phyloP scores from a whole-genome alignment of 352 stramenopile genomes.

The Globisporangium spiculum region DNA sequence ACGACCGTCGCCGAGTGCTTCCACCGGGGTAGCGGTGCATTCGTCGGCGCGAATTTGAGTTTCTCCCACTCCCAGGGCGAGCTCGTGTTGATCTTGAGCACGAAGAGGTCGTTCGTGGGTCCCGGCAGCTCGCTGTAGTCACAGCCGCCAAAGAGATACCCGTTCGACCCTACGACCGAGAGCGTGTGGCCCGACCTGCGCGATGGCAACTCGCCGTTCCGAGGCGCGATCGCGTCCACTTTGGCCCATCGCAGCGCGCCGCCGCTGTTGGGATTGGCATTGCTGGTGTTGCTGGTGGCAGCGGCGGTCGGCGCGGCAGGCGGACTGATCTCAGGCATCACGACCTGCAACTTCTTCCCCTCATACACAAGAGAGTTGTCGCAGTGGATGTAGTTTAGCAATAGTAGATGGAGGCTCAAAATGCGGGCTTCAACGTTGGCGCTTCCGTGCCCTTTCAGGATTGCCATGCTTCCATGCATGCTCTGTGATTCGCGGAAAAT shows the following conservation, averaged over 20 bases:
- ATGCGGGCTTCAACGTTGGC: background rate
- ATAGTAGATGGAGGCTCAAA: background rate
- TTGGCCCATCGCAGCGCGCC: conserved; percentile 53
- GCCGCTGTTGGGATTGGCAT: conserved; percentile 4
- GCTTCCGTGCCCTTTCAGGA: conserved; percentile 2
- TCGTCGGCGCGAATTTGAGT: conserved; percentile 34
- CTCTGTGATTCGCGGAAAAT: conserved; percentile 6
- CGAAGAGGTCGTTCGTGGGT: conserved; percentile 92
- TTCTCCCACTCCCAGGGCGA: conserved; percentile 73
- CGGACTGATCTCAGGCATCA: conserved; percentile 5
- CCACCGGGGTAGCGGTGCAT: conserved; percentile 62
- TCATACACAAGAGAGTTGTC: background rate
- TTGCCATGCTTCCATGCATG: background rate
- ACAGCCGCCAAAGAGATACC: conserved; percentile 93
- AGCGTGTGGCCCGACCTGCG: conserved; percentile 93
- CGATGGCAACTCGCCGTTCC: conserved; percentile 83
- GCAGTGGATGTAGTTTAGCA: too few relatives aligned
- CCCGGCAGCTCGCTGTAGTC: conserved; percentile 86
- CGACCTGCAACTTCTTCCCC: background rate
- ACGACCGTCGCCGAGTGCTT: conserved; percentile 91
- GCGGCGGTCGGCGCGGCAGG: background rate
- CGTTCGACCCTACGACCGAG: conserved; percentile 85
- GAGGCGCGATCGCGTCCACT: conserved; percentile 41
- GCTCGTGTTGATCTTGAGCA: conserved; percentile 86
- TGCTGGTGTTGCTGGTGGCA: background rate